These are phyloP conservation scores for Microthlaspi erraticum DNA, from an alignment of 345 rosid genomes.

Conservation along the genomic window DNA sequence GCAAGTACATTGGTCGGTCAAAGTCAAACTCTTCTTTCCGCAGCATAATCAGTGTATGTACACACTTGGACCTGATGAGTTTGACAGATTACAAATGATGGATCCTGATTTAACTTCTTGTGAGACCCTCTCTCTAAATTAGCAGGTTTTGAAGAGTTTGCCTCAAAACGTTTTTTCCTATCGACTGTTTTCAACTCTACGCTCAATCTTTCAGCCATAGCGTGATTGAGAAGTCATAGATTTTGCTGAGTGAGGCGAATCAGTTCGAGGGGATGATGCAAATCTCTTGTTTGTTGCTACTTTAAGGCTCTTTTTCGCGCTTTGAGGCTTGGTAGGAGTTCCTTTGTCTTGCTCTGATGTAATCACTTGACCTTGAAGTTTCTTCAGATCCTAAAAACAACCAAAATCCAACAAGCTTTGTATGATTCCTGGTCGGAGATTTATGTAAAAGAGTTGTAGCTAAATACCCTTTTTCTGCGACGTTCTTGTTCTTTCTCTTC, in stretches of 20 bases:
- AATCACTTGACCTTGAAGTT: constrained; percentile 79
- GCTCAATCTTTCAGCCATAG: constrained; percentile 49
- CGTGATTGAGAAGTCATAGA: constrained; percentile 53
- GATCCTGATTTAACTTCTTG: not conserved
- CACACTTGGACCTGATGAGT: constrained; percentile 36
- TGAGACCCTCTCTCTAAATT: not conserved
- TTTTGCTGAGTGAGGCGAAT: constrained; percentile 48
- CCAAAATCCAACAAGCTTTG: not conserved
- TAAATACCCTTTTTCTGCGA: constrained; percentile 67
- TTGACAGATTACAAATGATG: constrained; percentile 26
- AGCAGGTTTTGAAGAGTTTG: not conserved
- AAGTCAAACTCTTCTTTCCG: constrained; percentile 42
- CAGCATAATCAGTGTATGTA: constrained; percentile 20
- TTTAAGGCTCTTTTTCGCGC: constrained; percentile 65
- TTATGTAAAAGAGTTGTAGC: constrained; percentile 5
- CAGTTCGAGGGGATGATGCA: constrained; percentile 59
- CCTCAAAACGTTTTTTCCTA: too few species aligned
- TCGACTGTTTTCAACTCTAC: constrained; percentile 32
- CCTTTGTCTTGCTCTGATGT: constrained; percentile 86
- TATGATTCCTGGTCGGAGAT: not conserved
- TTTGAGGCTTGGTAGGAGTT: constrained; percentile 72
- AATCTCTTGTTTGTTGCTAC: constrained; percentile 67
- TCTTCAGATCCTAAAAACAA: constrained; percentile 79
- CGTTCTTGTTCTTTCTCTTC: constrained; percentile 95
- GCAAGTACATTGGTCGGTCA: constrained; percentile 43